Percentiles rank a stretch among this genome's conserved stretches.
Evolutionary conservation across 73 alveolate genomes (phyloP).

Genomic region (Paramecium caudatum): DNA sequence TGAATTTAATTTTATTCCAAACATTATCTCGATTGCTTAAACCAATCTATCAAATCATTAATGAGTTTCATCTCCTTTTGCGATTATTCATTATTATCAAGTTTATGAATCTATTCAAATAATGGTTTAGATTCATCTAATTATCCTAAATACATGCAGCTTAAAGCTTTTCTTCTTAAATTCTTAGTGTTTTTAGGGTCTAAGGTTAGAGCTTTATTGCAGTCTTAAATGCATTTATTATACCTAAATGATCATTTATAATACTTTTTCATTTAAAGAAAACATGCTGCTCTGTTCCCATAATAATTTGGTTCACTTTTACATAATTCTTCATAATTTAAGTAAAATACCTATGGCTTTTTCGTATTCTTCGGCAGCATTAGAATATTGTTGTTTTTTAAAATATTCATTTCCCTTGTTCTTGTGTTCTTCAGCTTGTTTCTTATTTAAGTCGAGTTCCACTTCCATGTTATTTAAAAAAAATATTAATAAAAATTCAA

Average conservation of each 20-base stretch:
- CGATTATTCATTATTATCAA: conserved; percentile 74
- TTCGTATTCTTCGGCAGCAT: conserved; percentile 91
- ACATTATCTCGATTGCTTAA: not conserved
- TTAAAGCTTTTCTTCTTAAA: conserved; percentile 83
- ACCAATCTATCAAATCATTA: not conserved
- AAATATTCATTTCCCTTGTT: conserved; percentile 93
- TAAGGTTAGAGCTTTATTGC: conserved; percentile 87
- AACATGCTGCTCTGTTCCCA: conserved; percentile 96
- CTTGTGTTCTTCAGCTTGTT: conserved; percentile 86
- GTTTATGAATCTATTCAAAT: conserved; percentile 74
- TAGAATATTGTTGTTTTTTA: conserved; percentile 84
- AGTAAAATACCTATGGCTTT: conserved; percentile 82
- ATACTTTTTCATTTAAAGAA: conserved; percentile 83
- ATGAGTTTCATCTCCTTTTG: conserved; percentile 62
- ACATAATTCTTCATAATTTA: conserved; percentile 68
- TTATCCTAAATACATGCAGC: conserved; percentile 81
- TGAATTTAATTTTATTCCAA: not conserved
- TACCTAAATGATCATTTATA: conserved; percentile 50
- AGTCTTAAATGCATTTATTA: conserved; percentile 90
- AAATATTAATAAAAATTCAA: no score
- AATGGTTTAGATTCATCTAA: conserved; percentile 81
- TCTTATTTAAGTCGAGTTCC: not conserved
- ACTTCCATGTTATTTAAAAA: conserved; percentile 4
- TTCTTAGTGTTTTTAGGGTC: conserved; percentile 91
- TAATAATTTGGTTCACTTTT: conserved; percentile 86